Evolutionary conservation across 2,329 filamentous ascomycete species (phyloP).

Genomic region (Coniochaeta sp.): DNA sequence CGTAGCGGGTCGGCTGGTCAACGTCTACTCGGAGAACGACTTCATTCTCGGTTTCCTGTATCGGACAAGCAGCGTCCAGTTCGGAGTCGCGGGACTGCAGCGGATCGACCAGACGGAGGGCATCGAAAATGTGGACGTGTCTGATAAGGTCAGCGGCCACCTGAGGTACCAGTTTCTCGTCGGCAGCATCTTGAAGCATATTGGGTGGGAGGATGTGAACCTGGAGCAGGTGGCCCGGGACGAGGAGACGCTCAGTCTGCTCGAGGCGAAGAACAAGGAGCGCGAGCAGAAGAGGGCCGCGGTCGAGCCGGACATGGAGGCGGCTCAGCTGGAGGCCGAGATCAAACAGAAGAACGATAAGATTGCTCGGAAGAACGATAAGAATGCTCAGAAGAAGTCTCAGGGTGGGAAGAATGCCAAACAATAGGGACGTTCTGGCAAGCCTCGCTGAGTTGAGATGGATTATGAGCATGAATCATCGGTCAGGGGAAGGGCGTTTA

Average conservation of each 20-base stretch:
- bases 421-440: slow-evolving; percentile 3
- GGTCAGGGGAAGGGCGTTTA: background rate
- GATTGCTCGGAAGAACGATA: slow-evolving; percentile 14
- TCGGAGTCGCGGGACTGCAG: slow-evolving; percentile 80
- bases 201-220: slow-evolving; percentile 63
- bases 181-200: slow-evolving; percentile 57
- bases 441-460: background rate
- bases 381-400: slow-evolving; percentile 4
- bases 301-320: slow-evolving; percentile 10
- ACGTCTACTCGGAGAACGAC: slow-evolving; percentile 83
- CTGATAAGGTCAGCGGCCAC: slow-evolving; percentile 60
- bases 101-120: slow-evolving; percentile 58
- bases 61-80: slow-evolving; percentile 72
- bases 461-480: background rate
- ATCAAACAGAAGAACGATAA: slow-evolving; percentile 9
- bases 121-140: slow-evolving; percentile 63
- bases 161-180: slow-evolving; percentile 62
- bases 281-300: slow-evolving; percentile 16
- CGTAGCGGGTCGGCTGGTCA: slow-evolving; percentile 77
- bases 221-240: slow-evolving; percentile 24
- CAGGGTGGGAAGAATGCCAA: slow-evolving; percentile 1
- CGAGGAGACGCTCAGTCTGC: slow-evolving; percentile 20
- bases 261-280: slow-evolving; percentile 18
- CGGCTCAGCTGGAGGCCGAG: slow-evolving; percentile 6
- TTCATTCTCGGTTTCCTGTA: slow-evolving; percentile 85